Evolutionary conservation across 768 basidiomycete species (phyloP).

Genomic region (Lentinula boryana): DNA sequence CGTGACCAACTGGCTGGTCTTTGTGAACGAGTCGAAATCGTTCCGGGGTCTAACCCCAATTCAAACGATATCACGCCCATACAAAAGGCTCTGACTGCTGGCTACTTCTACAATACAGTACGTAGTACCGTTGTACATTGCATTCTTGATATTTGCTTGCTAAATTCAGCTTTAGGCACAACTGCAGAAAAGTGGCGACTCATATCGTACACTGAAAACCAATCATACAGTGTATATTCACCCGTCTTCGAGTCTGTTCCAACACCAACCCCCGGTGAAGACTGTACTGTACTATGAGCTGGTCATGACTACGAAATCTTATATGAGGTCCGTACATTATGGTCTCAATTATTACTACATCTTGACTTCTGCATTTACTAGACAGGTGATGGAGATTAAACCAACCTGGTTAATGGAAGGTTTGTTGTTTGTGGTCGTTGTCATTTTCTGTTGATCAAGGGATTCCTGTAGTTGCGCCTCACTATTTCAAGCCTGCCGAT

Average conservation of each 20-base stretch:
- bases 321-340: conserved; percentile 58
- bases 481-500: conserved; percentile 89
- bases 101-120: conserved; percentile 95
- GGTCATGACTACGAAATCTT: conserved; percentile 96
- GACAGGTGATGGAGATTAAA: conserved; percentile 98
- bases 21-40: conserved; percentile 95
- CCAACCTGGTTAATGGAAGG: conserved; percentile 91
- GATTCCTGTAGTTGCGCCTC: conserved; percentile 71
- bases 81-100: conserved; percentile 92
- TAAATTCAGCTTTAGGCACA: conserved; percentile 51
- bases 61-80: conserved; percentile 88
- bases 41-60: conserved; percentile 84
- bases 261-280: conserved; percentile 89
- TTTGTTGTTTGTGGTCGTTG: conserved; percentile 24
- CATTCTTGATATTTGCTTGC: background rate
- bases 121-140: conserved; percentile 17
- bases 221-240: conserved; percentile 96
- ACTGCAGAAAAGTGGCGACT: conserved; percentile 93
- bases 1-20: conserved; percentile 91
- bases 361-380: conserved; percentile 15
- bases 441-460: conserved; percentile 6
- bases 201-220: conserved; percentile 94
- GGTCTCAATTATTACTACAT: background rate
- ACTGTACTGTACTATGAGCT: conserved; percentile 93
- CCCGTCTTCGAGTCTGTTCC: conserved; percentile 92